Evolutionary conservation across 352 stramenopile species (phyloP).

Genomic region (Globisporangium echinulatum): DNA sequence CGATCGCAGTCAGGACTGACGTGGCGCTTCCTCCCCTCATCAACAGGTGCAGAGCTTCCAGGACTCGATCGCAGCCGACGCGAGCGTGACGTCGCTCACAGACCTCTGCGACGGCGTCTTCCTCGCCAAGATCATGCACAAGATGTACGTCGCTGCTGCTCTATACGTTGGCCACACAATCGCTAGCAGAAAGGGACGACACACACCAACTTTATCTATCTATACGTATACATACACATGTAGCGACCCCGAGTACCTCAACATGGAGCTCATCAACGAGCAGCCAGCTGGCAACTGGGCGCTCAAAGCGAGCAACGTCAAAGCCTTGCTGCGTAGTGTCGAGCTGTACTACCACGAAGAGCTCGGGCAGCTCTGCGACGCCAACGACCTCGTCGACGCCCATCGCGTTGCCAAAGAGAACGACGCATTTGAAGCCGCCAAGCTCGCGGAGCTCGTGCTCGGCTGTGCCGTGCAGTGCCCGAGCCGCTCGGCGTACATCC

Average conservation of each 20-base stretch:
- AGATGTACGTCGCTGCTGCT: conserved; percentile 49
- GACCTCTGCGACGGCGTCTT: conserved; percentile 81
- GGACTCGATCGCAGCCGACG: conserved; percentile 39
- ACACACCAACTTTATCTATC: too few relatives aligned
- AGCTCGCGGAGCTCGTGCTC: conserved; percentile 67
- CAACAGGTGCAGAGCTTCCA: conserved; percentile 70
- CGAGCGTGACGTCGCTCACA: conserved; percentile 29
- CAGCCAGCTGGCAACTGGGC: conserved; percentile 62
- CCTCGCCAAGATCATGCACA: conserved; percentile 77
- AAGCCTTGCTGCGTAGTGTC: conserved; percentile 64
- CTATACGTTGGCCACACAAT: too few relatives aligned
- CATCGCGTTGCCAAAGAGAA: conserved; percentile 65
- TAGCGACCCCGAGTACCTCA: conserved; percentile 76
- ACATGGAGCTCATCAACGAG: conserved; percentile 67
- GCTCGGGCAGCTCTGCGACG: conserved; percentile 63
- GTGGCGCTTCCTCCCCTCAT: not conserved
- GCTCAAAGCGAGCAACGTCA: conserved; percentile 75
- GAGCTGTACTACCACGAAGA: conserved; percentile 83
- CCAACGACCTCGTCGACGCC: conserved; percentile 61
- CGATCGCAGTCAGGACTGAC: not conserved
- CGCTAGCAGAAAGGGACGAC: too few relatives aligned
- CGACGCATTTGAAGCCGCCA: conserved; percentile 57
- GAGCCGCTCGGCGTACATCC: conserved; percentile 79
- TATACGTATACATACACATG: conserved; percentile 1
- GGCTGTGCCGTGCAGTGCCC: conserved; percentile 76